phyloP scores from a whole-genome alignment of 2,329 filamentous ascomycete genomes.

The Lizonia empirigonia region DNA sequence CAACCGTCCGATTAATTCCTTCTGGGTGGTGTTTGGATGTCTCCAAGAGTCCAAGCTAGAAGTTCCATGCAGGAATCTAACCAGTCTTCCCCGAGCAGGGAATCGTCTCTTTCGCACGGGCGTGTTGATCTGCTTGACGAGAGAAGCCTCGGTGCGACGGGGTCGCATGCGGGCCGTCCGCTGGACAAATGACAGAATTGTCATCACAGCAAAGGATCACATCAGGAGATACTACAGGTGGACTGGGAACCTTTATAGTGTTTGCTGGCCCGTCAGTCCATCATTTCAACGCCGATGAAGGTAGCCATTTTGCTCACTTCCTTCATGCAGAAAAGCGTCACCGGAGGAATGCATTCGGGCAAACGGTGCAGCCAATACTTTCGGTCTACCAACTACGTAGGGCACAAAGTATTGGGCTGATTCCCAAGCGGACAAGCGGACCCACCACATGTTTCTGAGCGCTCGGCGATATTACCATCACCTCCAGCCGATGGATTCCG shows the following conservation, averaged over 20 bases:
- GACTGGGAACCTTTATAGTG: neutral
- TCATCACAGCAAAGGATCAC: conserved; percentile 1
- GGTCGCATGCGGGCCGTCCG: neutral
- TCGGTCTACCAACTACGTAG: conserved; percentile 17
- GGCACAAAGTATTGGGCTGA: conserved; percentile 15
- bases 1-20: no score
- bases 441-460: conserved; percentile 18
- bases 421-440: conserved; percentile 19
- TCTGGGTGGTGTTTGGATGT: no score
- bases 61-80: conserved; percentile 16
- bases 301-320: neutral
- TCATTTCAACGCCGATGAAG: conserved; percentile 1
- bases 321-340: conserved; percentile 1
- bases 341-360: conserved; percentile 11
- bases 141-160: conserved; percentile 6
- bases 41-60: conserved; percentile 9
- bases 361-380: conserved; percentile 23
- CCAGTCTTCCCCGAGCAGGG: conserved; percentile 11
- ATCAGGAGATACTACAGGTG: neutral
- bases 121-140: conserved; percentile 3
- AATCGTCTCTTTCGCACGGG: neutral
- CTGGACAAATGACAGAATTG: conserved; percentile 1
- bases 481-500: conserved; percentile 1
- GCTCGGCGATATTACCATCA: conserved; percentile 12
- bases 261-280: neutral